Evolutionary conservation across 2,329 filamentous ascomycete genomes (phyloP), one percentile per base, ranked within the genome.

Genomic region (Endoconidiophora laricicola): DNA sequence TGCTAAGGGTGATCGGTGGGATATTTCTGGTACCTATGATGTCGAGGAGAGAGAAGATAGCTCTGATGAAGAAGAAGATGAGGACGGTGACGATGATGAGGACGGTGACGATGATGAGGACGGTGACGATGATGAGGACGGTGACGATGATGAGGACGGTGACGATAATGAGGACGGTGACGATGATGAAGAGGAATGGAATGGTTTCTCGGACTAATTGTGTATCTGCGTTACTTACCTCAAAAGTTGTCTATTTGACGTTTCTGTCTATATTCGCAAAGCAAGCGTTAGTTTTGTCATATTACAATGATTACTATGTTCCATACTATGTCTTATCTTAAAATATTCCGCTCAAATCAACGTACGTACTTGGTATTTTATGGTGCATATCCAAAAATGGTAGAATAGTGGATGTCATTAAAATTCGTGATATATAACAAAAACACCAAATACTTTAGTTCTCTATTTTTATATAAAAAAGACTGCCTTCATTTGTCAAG

Each of bases 1-100:
- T 46, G 91, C 91, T 6, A 77, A 77, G 60, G 91, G 91, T 1
- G 91, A 96, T 65, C 74, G 91, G 41, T 96, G 88, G 86, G 91
- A 98, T 66, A 72, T 96, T 46, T 81, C 78, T 44, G 91, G 79
- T 0, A 78, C 79, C 33, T 86, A 84, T 62, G 85, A 81, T 22
- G 81, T 94, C 29, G 73, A 74, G 55, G 73, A 77, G 52, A 62
- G 68, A 37, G 72, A 73, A 1, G 69, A 65, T 0, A 66, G 65
- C 0, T 65, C 63, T 1, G 67, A 65, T 1, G 60, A 65, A 0
- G 66, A 64, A 1, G 65, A 62, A 2, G 62, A 63, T 0, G 65
- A 56, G 48, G 62, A 60, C 1, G 63, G 61, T 2, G 62, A 60
- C 1, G 62, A 60, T 6, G 59, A 59, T 12, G 61, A 59, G 1